phyloP scores from a whole-genome alignment of 2,329 filamentous ascomycete species.

The Penicillium crustosum region DNA sequence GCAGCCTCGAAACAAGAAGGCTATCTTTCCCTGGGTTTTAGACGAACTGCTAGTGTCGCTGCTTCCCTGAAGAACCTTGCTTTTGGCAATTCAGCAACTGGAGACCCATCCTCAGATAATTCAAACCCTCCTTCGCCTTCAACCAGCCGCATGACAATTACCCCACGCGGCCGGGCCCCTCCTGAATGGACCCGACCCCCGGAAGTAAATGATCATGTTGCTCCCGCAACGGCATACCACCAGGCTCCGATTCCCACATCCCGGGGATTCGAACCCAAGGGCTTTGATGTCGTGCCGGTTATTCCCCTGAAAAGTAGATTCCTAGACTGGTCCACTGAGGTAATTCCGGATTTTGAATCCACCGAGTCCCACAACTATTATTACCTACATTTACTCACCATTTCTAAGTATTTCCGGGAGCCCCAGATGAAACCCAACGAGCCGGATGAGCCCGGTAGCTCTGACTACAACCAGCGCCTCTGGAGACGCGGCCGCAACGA shows the following conservation, averaged over 20 bases:
- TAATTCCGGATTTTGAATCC: conserved; percentile 30
- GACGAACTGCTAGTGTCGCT: conserved; percentile 64
- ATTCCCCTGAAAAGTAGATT: conserved; percentile 82
- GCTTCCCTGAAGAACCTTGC: conserved; percentile 63
- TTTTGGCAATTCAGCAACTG: conserved; percentile 48
- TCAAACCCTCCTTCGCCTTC: conserved; percentile 31
- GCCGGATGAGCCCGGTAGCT: conserved; percentile 91
- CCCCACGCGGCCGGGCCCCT: conserved; percentile 52
- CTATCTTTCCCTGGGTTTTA: conserved; percentile 61
- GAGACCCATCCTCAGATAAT: conserved; percentile 29
- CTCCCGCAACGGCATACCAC: conserved; percentile 69
- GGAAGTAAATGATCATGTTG: conserved; percentile 70
- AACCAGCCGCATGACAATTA: conserved; percentile 41
- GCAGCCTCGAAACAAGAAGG: conserved; percentile 57
- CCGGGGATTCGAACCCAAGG: conserved; percentile 67
- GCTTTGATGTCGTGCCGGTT: conserved; percentile 57
- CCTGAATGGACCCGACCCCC: conserved; percentile 65
- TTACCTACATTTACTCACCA: conserved; percentile 30
- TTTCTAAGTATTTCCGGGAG: conserved; percentile 78
- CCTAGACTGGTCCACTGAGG: conserved; percentile 89
- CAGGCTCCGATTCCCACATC: conserved; percentile 76
- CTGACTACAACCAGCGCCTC: conserved; percentile 90
- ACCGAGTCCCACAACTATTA: conserved; percentile 13
- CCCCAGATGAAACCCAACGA: conserved; percentile 98
- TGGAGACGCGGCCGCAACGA: conserved; percentile 94